Evolutionary conservation across 257 asterid genomes (phyloP).

Genomic region (Cinchona pubescens): DNA sequence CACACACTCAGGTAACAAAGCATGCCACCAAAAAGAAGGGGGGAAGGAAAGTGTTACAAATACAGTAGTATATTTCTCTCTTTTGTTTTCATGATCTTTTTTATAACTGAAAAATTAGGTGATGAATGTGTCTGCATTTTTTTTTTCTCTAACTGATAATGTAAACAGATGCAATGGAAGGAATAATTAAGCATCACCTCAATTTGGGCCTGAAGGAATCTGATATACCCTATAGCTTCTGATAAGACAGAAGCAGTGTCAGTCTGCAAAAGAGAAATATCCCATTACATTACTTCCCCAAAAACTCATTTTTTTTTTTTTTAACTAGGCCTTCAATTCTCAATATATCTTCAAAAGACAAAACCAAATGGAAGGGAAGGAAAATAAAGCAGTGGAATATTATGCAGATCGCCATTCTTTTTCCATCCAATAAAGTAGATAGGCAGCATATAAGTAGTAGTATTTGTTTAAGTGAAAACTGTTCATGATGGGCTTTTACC

Average conservation of each 20-base stretch:
- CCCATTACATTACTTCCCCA: conserved; percentile 32
- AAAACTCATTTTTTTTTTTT: conserved; percentile 38
- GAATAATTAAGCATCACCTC: conserved; percentile 43
- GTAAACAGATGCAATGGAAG: not conserved
- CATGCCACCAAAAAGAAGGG: conserved; percentile 10
- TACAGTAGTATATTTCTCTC: not conserved
- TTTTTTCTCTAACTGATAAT: not conserved
- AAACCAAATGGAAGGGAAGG: conserved; percentile 29
- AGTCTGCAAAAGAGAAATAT: conserved; percentile 87
- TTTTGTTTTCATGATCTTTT: not conserved
- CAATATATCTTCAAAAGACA: conserved; percentile 43
- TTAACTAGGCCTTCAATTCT: conserved; percentile 28
- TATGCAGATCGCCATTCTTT: not conserved
- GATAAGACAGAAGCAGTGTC: conserved; percentile 99
- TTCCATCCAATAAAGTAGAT: not conserved
- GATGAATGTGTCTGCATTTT: conserved; percentile 3
- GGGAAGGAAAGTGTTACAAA: not conserved
- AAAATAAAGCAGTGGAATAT: conserved; percentile 20
- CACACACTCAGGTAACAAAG: conserved; percentile 2
- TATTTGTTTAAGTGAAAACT: conserved; percentile 8
- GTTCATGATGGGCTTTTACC: conserved; percentile 34
- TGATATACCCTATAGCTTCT: conserved; percentile 88
- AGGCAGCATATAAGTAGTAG: not conserved
- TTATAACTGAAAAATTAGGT: not conserved
- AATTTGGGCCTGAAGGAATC: conserved; percentile 90